A percentile compares a stretch with the other conserved stretches of the same genome.
Conservation (phyloP, 1,139 yeast genomes). For the Candida glucosophila region DNA sequence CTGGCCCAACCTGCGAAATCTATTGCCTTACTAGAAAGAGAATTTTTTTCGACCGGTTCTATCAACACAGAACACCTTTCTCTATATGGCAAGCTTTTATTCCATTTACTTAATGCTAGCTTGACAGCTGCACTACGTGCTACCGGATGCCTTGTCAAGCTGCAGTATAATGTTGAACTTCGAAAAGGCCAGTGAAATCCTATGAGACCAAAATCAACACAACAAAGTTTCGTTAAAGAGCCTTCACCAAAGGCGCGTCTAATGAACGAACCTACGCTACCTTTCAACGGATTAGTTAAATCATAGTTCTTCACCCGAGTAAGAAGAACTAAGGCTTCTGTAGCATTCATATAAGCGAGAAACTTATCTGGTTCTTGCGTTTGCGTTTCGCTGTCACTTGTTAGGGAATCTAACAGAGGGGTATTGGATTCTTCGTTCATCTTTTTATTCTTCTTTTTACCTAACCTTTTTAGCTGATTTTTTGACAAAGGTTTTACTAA, state of each 20-base stretch:
- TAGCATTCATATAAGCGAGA: conserved; percentile 23
- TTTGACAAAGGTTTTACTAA: conserved; percentile 20
- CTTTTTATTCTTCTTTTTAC: conserved; percentile 21
- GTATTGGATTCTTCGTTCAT: conserved; percentile 6
- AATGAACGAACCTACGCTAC: conserved; percentile 17
- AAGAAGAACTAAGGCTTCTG: conserved; percentile 32
- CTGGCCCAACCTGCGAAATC: conserved; percentile 32
- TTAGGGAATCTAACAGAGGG: conserved; percentile 7
- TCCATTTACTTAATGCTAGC: conserved; percentile 30
- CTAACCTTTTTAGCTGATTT: conserved; percentile 25
- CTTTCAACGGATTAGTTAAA: conserved; percentile 23
- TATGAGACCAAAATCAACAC: conserved; percentile 29
- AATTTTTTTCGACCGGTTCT: conserved; percentile 30
- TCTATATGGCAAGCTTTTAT: conserved; percentile 9
- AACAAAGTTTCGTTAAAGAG: conserved; percentile 19
- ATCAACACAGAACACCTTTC: conserved; percentile 26
- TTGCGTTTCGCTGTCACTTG: conserved; percentile 1
- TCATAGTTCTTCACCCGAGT: conserved; percentile 30
- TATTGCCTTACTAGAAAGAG: conserved; percentile 23
- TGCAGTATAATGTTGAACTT: conserved; percentile 29
- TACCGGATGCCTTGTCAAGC: conserved; percentile 28
- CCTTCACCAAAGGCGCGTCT: conserved; percentile 19
- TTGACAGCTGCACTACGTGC: conserved; percentile 33
- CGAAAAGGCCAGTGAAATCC: conserved; percentile 43
- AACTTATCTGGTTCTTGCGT: conserved; percentile 11